Base-by-base conservation (phyloP, 2,329 filamentous ascomycete genomes). In the Aureobasidium sp. region DNA sequence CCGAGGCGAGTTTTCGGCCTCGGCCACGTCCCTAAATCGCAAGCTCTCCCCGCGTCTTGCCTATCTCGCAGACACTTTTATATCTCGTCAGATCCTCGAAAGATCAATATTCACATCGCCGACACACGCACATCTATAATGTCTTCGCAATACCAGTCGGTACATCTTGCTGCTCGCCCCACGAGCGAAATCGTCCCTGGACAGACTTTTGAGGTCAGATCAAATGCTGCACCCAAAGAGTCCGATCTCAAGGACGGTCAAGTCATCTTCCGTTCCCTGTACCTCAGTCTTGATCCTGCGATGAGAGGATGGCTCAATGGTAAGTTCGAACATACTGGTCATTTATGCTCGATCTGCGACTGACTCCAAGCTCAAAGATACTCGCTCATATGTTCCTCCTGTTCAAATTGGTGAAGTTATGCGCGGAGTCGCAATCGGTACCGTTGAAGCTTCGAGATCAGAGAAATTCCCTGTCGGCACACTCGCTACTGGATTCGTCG, bases 241-340 rank as follows among this genome's bases (percentile, higher is more conserved):
- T 52, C 57, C 9, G 57, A 61, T 26, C 63, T 70, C 12, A 69
- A 71, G 36, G 63, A 74, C 41, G 70, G 74, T 63, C 72, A 82
- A 70, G 72, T 80, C 66, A 75, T 82, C 29, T 67, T 81, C 64
- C 78, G 81, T 67, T 69, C 72, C 2, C 69, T 77, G 32, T 81
- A 77, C 68, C 69, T 82, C 61, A 81, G 78, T 64, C 81, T 82
- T 61, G 81, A 83, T 68, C 81, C 81, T 3, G 81, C 79, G 1
- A 79, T 82, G 69, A 75, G 81, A 37, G 74, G 72, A 50, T 81
- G 79, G 79, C 79, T 83, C 63, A 61, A 61, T 20, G 56, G 56
- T 50, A 10, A 41, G 53, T 24, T 32, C 12, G 17, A n/a, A 3
- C n/a, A 13, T 6, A 3, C 6, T 5, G n/a, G 1, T 3, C 8